phyloP scores from a whole-genome alignment of 768 basidiomycete species.

The Lactarius indigo region DNA sequence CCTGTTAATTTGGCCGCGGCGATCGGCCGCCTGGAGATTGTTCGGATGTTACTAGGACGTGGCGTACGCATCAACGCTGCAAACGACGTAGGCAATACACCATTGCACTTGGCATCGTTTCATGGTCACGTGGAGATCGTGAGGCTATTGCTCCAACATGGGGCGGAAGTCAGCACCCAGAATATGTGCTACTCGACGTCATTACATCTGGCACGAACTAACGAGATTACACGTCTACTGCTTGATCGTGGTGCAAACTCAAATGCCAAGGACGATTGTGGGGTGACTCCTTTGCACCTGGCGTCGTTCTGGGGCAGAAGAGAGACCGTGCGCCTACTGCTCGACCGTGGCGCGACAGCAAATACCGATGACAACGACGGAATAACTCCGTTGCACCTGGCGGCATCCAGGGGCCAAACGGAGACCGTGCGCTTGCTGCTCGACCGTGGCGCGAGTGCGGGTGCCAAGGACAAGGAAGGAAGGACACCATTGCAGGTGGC shows the following conservation, averaged over 20 bases:
- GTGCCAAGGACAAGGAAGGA: too few species aligned
- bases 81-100: not conserved
- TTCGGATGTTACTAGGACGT: not conserved
- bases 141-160: not conserved
- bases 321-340: not conserved
- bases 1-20: not conserved
- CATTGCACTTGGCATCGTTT: not conserved
- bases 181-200: too few species aligned
- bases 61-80: not conserved
- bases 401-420: too few species aligned
- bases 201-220: too few species aligned
- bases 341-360: too few species aligned
- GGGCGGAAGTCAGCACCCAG: not conserved
- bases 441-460: too few species aligned
- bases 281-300: not conserved
- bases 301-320: not conserved
- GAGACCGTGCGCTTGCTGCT: too few species aligned
- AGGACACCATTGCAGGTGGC: not conserved
- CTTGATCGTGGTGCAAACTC: not conserved
- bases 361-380: too few species aligned
- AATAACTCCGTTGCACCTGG: too few species aligned
- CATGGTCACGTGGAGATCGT: too few species aligned
- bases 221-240: not conserved
- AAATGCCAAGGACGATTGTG: not conserved
- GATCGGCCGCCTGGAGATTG: not conserved